Conservation (phyloP, 139 green algal genomes). For the Chlamydomonas applanata region DNA sequence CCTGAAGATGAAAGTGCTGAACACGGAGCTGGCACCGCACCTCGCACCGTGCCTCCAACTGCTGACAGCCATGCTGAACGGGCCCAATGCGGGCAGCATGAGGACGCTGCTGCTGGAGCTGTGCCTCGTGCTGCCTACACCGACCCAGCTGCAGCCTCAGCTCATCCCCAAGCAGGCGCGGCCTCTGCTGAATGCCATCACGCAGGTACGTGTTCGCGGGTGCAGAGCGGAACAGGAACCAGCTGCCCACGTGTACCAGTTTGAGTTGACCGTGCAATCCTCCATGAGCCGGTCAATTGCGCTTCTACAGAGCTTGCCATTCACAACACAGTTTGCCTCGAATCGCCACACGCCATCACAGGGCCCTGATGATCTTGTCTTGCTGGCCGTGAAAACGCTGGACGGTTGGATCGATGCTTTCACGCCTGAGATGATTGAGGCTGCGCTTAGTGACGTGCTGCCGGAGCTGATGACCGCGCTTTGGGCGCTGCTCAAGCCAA, state of each 20-base stretch:
- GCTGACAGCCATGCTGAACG: constrained; percentile 59
- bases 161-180: constrained; percentile 83
- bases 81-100: constrained; percentile 44
- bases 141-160: constrained; percentile 72
- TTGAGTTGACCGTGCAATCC: too few species aligned
- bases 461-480: constrained; percentile 79
- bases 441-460: constrained; percentile 76
- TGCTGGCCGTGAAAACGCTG: constrained; percentile 69
- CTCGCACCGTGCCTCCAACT: constrained; percentile 7
- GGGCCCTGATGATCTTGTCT: constrained; percentile 47
- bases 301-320: too few species aligned
- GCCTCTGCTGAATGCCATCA: constrained; percentile 76
- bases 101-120: constrained; percentile 77
- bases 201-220: constrained; percentile 16
- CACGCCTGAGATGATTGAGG: constrained; percentile 95
- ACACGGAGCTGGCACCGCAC: constrained; percentile 20
- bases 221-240: background rate
- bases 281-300: too few species aligned
- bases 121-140: constrained; percentile 80
- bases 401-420: constrained; percentile 93
- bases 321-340: too few species aligned
- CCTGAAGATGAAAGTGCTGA: constrained; percentile 19
- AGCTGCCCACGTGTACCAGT: too few species aligned
- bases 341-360: too few species aligned
- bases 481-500: constrained; percentile 81